Base-by-base conservation (phyloP, 83 land plant genomes). In the Picea abies region DNA sequence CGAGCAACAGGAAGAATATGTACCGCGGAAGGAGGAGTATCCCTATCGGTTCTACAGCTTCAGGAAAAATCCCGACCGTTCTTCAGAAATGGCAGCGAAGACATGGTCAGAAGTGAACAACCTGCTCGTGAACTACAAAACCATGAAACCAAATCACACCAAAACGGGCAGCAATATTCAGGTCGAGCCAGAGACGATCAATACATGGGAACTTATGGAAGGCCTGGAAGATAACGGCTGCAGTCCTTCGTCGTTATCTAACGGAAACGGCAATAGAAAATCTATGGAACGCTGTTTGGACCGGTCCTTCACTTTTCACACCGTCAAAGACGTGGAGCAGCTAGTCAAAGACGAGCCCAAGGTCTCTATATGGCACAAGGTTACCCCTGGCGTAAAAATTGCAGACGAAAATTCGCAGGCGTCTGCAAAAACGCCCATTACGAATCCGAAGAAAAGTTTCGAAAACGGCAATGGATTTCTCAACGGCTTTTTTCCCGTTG, bases 161-260 rank as follows among this genome's bases (percentile, higher is more conserved):
- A 17, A 85, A 76, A 7, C 81, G 35, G n/a, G 89, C 90, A 2
- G 88, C 93, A 2, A 84, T 26, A 26, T 22, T 2, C 29, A 90
- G 4, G 86, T 87, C 26, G 95, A 88, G 82, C 92, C 92, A 19
- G 95, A 93, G 84, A 85, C 82, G 4, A 91, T 93, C 83, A 85
- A 93, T 62, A 84, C 86, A 0, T 91, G 93, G 95, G 95, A 93
- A 76, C 66, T 93, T 63, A 93, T 93, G 95, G 95, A 85, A 61
- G 95, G 93, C 5, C 84, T 93, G 9, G 93, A 93, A 15, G 95
- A 93, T 67, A 26, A 35, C 7, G 85, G 88, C 61, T 60, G 85
- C 60, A 75, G 78, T 52, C 80, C 80, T 29, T 61, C 35, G 65
- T 6, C 37, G 7, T 26, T 77, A 29, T 3, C 32, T 15, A 77